A percentile compares a stretch with the other conserved stretches of the same genome.
Conservation (phyloP, 2,329 filamentous ascomycete species). For the Fusarium concolor region DNA sequence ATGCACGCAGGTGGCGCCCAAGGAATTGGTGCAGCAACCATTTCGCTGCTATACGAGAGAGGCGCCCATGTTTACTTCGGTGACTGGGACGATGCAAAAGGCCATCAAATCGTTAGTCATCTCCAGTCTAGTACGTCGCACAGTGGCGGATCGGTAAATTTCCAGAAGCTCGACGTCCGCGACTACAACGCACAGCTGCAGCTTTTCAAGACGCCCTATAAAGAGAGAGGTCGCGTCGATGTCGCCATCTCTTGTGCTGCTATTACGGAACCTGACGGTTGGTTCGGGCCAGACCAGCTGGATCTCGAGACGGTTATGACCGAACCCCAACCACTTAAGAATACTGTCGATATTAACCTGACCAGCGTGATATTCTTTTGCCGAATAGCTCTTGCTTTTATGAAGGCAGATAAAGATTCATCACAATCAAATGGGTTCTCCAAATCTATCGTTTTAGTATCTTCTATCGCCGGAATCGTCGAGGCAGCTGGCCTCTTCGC, state of each 20-base stretch:
- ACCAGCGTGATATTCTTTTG: constrained; percentile 2
- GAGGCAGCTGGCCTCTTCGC: constrained; percentile 2
- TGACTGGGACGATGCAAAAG: neutral
- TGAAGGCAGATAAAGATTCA: rapidly evolving
- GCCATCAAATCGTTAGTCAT: neutral
- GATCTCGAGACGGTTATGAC: neutral
- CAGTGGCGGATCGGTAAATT: neutral
- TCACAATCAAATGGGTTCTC: neutral
- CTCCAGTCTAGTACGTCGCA: neutral
- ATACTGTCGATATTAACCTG: neutral
- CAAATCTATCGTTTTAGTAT: neutral
- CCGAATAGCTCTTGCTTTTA: neutral
- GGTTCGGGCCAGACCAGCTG: neutral
- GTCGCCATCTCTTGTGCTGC: neutral
- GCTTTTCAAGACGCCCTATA: neutral
- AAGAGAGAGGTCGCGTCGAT: neutral
- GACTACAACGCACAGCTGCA: neutral
- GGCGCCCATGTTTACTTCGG: constrained; percentile 5
- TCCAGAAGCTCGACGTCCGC: neutral
- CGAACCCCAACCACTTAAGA: neutral
- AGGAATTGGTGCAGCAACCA: neutral
- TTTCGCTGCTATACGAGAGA: neutral
- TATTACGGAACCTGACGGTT: neutral
- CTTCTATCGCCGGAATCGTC: neutral
- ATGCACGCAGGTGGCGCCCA: neutral